Percentiles rank a stretch among this genome's conserved stretches.
Evolutionary conservation across 371 early-diverging fungal species (phyloP).

Genomic region (Rhizomucor miehei): DNA sequence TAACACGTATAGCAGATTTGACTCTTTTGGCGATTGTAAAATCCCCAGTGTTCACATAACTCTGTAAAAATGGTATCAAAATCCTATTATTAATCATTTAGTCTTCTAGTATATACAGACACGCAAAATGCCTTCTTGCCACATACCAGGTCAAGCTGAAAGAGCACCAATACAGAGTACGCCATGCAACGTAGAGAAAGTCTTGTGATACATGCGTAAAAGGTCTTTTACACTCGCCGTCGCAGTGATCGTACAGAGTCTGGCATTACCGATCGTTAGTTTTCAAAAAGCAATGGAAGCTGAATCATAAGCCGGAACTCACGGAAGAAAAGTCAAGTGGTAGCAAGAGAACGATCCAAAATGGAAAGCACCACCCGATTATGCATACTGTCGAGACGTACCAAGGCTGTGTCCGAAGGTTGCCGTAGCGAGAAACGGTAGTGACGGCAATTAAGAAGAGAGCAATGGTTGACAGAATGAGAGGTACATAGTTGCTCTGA

Average conservation of each 20-base stretch:
- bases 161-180: slow-evolving; percentile 86
- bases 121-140: background rate
- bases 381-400: slow-evolving; percentile 63
- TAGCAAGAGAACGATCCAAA: slow-evolving; percentile 84
- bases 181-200: slow-evolving; percentile 81
- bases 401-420: slow-evolving; percentile 63
- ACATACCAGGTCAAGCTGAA: slow-evolving; percentile 84
- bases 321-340: slow-evolving; percentile 92
- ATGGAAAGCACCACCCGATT: slow-evolving; percentile 85
- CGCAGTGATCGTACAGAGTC: slow-evolving; percentile 68
- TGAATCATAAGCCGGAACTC: slow-evolving; percentile 18
- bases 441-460: slow-evolving; percentile 55
- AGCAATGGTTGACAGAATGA: slow-evolving; percentile 47
- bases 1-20: slow-evolving; percentile 71
- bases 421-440: slow-evolving; percentile 74
- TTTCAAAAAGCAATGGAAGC: background rate
- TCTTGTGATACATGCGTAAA: slow-evolving; percentile 67
- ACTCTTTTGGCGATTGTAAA: slow-evolving; percentile 65
- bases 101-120: background rate
- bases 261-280: slow-evolving; percentile 14
- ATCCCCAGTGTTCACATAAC: slow-evolving; percentile 84
- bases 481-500: slow-evolving; percentile 36
- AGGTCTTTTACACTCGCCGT: slow-evolving; percentile 70
- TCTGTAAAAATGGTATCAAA: slow-evolving; percentile 80
- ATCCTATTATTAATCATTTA: slow-evolving; percentile 51